Evolutionary conservation across 73 alveolate species (phyloP), one percentile per base, ranked within the genome.

Genomic region (Paramecium tetraurelia): DNA sequence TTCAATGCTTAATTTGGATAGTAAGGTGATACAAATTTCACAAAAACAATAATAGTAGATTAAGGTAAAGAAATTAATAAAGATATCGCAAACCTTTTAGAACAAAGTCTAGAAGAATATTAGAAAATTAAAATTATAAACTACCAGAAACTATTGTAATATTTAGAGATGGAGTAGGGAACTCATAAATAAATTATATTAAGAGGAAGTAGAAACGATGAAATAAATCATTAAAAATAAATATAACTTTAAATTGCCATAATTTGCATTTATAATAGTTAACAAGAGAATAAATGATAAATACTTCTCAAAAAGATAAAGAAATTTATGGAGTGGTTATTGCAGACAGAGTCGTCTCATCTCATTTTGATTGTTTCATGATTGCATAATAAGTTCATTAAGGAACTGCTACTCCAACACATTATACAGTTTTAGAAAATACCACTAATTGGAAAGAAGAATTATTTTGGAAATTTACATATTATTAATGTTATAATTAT

Each of bases 351-450:
- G 86, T 96, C 0, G 96, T 94, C 14, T 87, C 86, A 29, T 93
- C 89, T 36, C 44, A 83, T 88, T 87, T 86, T 38, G 98, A 95
- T 83, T 97, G 94, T 96, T 97, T 93, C 93, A 59, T 96, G 75
- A 93, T 95, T 70, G 76, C 96, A 53, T 93, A 92, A 71, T 71
- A 94, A 12, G 59, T 95, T 48, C 93, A 86, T 53, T 93, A 88
- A 69, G 99, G 99, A 48, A 92, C 96, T 50, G 93, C 95, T 2
- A 85, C 93, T 63, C 99, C 99, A 1, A 96, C 99, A 3, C 95
- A 95, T 33, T 97, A 97, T 92, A 94, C 97, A 12, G 93, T 96
- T 59, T 71, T 95, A 46, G 86, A 94, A 92, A 96, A 97, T 85
- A 71, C 94, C 10, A 92, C 95, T 21, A 70, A 50, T 38, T 50